Evolutionary conservation across 441 rosid species (phyloP).

Genomic region (Populus hybrid): DNA sequence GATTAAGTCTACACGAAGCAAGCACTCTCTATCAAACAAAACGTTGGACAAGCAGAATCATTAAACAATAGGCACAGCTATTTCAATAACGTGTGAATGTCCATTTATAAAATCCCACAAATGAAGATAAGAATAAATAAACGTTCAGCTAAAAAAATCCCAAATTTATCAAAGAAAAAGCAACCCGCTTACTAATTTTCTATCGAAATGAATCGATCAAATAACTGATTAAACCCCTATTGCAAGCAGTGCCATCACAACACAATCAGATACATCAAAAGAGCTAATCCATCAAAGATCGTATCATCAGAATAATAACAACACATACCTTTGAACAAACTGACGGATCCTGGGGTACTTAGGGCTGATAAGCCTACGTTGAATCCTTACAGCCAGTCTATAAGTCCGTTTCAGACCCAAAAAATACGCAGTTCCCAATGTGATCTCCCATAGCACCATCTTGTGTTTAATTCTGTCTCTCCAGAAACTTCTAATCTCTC

Average conservation of each 20-base stretch:
- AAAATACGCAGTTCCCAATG: constrained; percentile 84
- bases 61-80: background rate
- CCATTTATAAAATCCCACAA: background rate
- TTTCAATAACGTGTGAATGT: background rate
- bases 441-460: constrained; percentile 95
- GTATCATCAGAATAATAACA: background rate
- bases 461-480: background rate
- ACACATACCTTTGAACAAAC: constrained; percentile 51
- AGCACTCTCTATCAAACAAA: background rate
- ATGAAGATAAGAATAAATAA: background rate
- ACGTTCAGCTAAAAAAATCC: background rate
- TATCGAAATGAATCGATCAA: background rate
- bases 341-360: constrained; percentile 59
- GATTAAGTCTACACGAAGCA: background rate
- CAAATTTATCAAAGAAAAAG: background rate
- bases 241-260: background rate
- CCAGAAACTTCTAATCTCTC: background rate
- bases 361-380: constrained; percentile 63
- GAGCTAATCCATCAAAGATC: background rate
- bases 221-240: background rate
- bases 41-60: background rate
- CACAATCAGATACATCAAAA: background rate
- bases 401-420: constrained; percentile 81
- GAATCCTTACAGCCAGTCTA: constrained; percentile 66
- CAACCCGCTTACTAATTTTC: background rate